Percentiles rank a stretch among this genome's conserved stretches.
Conservation (phyloP, 306 rosid genomes). For the Quercus engelmannii region DNA sequence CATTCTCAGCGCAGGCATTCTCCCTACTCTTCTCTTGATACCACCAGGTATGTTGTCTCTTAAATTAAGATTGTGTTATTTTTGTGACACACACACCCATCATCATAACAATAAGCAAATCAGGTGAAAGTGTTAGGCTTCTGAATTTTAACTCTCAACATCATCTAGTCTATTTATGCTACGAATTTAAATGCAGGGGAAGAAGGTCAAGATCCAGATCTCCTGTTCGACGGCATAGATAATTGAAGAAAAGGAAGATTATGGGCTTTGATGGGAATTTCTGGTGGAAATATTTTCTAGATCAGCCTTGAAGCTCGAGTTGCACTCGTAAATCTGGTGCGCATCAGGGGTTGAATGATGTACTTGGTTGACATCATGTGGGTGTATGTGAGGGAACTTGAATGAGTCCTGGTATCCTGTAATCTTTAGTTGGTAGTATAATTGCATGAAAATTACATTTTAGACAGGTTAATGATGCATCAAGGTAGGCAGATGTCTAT, state of each 20-base stretch:
- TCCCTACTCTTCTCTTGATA: constrained; percentile 93
- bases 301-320: not conserved
- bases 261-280: not conserved
- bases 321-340: not conserved
- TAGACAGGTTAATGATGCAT: not conserved
- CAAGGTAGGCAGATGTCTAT: not conserved
- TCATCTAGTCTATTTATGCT: constrained; percentile 26
- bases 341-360: not conserved
- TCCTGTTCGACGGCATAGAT: constrained; percentile 74
- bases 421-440: not conserved
- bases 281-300: not conserved
- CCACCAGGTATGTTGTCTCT: constrained; percentile 73
- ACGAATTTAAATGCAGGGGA: constrained; percentile 55
- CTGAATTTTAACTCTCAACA: constrained; percentile 22
- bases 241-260: constrained; percentile 22
- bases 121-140: constrained; percentile 69
- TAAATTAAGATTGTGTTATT: constrained; percentile 52
- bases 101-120: constrained; percentile 54
- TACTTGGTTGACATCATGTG: not conserved
- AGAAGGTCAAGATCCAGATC: constrained; percentile 87
- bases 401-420: not conserved
- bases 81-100: constrained; percentile 59
- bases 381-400: not conserved
- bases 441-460: not conserved
- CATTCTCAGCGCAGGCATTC: constrained; percentile 99